Evolutionary conservation across 129 eudicot genomes (phyloP), one percentile per base, ranked within the genome.

Genomic region (Gnaphalium uliginosum): DNA sequence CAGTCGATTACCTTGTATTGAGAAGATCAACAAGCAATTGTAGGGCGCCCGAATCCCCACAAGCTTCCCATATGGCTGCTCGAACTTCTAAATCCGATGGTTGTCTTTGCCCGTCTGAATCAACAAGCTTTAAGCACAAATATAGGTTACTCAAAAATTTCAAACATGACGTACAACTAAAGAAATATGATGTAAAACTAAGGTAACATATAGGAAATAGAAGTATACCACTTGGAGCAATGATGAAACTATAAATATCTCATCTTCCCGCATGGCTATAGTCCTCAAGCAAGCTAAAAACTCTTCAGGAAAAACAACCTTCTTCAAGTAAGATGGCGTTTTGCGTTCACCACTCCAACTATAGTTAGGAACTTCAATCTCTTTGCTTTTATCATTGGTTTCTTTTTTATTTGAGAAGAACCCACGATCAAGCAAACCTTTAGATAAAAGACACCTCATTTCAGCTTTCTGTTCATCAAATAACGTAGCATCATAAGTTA

Each of bases 281-380:
- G 99, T 95, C 79, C 99, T 89, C 85, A 95, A 86, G 13, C 97
- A 79, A 75, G 90, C 83, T 77, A 95, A 69, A 76, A 94, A 89
- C 14, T 89, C 90, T 27, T 89, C 97, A 8, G 99, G 99, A 72
- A 95, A 91, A 77, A 95, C 92, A 66, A 91, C 86, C 15, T 79
- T 89, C 66, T 83, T 81, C 51, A 83, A 21, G 69, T 91, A 95
- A 60, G 99, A 84, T 6, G 99, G 97, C 64, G 73, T 81, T 79
- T 84, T 95, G 69, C 99, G 90, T 35, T 77, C 69, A 66, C 97
- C 99, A 73, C 97, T 88, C 99, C 97, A 94, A 81, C 97, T 95
- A 53, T 82, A 90, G 37, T 68, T 86, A 76, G 68, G 78, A 63
- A 69, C 83, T 72, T 75, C 85, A 22, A 22, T 68, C 51, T 46